Base-by-base conservation (phyloP, 345 rosid genomes). In the Corchorus olitorius region DNA sequence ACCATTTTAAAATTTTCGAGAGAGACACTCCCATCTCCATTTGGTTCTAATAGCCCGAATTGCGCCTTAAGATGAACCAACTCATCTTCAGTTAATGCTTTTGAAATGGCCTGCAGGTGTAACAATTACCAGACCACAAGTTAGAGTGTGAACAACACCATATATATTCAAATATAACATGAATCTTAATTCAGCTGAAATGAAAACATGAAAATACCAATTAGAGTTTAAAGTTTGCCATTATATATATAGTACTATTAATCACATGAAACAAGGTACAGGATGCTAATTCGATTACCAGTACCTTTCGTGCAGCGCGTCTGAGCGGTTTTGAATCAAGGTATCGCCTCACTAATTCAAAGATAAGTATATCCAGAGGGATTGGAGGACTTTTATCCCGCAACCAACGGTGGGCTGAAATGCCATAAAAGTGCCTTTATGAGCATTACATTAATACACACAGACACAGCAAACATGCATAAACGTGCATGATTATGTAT, bases 321-420 rank as follows among this genome's bases (percentile, higher is more conserved):
- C 87, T 85, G 65, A 90, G 85, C 77, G 97, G 93, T 65, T 93
- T 83, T 1, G 92, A 91, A 73, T 85, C 94, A 41, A 90, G 78
- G 73, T 92, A 90, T 37, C 84, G 77, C 81, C 88, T 92, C 34
- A 92, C 93, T 79, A 88, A 84, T 87, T 92, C 90, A 76, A 74
- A 92, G 53, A 92, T 80, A 85, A 90, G 19, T 77, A 90, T 82
- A 80, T 92, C 97, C 68, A 92, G 76, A 70, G 94, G 92, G 37
- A 87, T 76, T 20, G 83, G 81, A 43, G 81, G 83, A 70, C 59
- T 85, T 67, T 86, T 91, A 81, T 86, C 84, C 5, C 81, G 83
- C 84, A 92, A 81, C 97, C 97, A 92, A 8, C 93, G 92, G 76
- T 92, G 97, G 76, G 83, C 97, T 92, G 86, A 75, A 77, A 79